These are phyloP conservation scores for Rhodotorula paludigena DNA, from an alignment of 768 basidiomycete species.

Conservation along the genomic window DNA sequence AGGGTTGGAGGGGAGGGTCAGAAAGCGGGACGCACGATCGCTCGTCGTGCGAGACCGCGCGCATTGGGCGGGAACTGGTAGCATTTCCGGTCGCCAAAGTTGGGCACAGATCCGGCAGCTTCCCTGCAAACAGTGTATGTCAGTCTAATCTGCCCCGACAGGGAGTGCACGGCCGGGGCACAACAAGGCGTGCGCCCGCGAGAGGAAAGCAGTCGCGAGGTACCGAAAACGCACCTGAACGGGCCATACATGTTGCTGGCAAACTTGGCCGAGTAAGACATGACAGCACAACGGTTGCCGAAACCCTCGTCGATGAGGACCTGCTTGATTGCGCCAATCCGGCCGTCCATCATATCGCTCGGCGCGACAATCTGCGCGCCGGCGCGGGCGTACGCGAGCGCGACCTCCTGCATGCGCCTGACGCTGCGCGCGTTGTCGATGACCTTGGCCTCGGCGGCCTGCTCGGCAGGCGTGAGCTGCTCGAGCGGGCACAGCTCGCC, in stretches of 20 bases:
- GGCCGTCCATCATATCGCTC: slow-evolving; percentile 98
- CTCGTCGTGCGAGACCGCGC: slow-evolving; percentile 83
- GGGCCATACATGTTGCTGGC: slow-evolving; percentile 92
- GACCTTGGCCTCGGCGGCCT: slow-evolving; percentile 51
- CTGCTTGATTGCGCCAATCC: slow-evolving; percentile 82
- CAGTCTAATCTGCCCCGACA: background rate
- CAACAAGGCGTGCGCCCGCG: background rate
- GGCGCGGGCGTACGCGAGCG: slow-evolving; percentile 82
- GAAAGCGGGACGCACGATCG: slow-evolving; percentile 59
- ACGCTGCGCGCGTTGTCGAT: slow-evolving; percentile 75
- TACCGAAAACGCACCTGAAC: slow-evolving; percentile 62
- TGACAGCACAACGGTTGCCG: slow-evolving; percentile 83
- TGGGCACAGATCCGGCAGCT: slow-evolving; percentile 92
- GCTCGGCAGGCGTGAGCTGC: slow-evolving; percentile 48
- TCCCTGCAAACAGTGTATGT: slow-evolving; percentile 57
- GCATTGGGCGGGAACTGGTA: slow-evolving; percentile 90
- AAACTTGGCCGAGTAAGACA: slow-evolving; percentile 98
- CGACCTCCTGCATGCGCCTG: slow-evolving; percentile 83
- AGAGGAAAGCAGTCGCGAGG: background rate
- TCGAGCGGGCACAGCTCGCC: slow-evolving; percentile 57
- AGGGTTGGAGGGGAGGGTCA: background rate
- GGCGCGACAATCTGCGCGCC: slow-evolving; percentile 99
- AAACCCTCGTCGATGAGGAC: slow-evolving; percentile 73
- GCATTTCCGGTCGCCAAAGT: slow-evolving; percentile 93
- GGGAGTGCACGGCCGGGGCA: background rate